Percentiles rank a stretch among this genome's conserved stretches.
Evolutionary conservation across 441 rosid species (phyloP).

Genomic region (Populus trichocarpa): DNA sequence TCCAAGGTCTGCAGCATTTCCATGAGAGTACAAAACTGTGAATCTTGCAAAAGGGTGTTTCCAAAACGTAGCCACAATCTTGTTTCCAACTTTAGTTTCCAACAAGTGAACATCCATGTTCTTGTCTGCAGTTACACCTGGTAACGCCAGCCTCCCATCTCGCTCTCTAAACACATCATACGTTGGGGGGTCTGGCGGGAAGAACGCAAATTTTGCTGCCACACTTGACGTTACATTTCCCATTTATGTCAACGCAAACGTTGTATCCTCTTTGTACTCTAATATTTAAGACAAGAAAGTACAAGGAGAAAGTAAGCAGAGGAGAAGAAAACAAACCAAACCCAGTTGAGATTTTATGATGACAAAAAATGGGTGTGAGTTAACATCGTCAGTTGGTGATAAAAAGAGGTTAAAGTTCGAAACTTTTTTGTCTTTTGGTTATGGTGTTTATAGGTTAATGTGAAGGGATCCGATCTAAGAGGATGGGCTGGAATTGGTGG

Average conservation of each 20-base stretch:
- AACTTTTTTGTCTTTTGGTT: background rate
- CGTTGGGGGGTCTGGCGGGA: conserved; percentile 94
- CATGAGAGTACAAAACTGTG: conserved; percentile 90
- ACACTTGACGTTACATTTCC: conserved; percentile 91
- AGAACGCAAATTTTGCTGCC: conserved; percentile 95
- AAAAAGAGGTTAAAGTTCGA: background rate
- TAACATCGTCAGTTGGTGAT: background rate
- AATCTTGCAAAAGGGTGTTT: conserved; percentile 85
- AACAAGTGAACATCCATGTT: conserved; percentile 74
- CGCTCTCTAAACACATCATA: conserved; percentile 55
- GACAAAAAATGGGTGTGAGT: background rate
- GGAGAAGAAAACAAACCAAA: background rate
- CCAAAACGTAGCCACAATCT: conserved; percentile 87
- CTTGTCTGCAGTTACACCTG: conserved; percentile 73
- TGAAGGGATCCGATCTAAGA: conserved; percentile 49
- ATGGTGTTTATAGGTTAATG: conserved; percentile 26
- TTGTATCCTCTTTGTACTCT: background rate
- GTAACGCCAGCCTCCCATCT: conserved; percentile 55
- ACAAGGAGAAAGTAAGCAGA: background rate
- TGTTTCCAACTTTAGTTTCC: conserved; percentile 74
- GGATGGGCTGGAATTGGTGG: conserved; percentile 37
- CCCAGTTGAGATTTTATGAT: conserved; percentile 5
- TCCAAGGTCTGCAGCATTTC: conserved; percentile 98
- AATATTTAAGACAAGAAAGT: background rate
- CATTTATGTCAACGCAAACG: conserved; percentile 35